These are phyloP conservation scores for Aphanomyces stellatus DNA, from an alignment of 352 stramenopile species.

Conservation along the genomic window DNA sequence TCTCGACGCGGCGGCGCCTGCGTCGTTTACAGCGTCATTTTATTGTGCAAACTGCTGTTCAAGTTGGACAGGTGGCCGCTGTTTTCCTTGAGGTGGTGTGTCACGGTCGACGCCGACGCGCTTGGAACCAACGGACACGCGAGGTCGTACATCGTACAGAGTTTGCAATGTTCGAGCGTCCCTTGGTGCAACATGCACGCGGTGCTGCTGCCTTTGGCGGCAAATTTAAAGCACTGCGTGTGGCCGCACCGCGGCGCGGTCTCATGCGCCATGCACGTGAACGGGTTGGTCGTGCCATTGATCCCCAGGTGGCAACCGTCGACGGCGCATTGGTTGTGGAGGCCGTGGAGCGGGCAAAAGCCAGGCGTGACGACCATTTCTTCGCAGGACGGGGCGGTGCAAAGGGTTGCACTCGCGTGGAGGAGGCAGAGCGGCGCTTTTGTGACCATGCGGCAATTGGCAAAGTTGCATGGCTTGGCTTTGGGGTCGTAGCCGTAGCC, in stretches of 20 bases:
- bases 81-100: not conserved
- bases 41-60: too few relatives aligned
- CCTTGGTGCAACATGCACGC: constrained; percentile 42
- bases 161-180: constrained; percentile 25
- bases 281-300: constrained; percentile 22
- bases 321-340: constrained; percentile 43
- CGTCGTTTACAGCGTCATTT: too few relatives aligned
- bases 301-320: constrained; percentile 41
- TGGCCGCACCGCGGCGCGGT: constrained; percentile 43
- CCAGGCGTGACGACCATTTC: constrained; percentile 40
- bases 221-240: constrained; percentile 56
- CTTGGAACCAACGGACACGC: constrained; percentile 37
- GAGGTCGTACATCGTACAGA: constrained; percentile 24
- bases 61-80: not conserved
- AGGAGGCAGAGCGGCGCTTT: constrained; percentile 33
- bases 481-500: too few relatives aligned
- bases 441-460: not conserved
- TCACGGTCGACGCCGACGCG: not conserved
- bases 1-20: too few relatives aligned
- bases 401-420: constrained; percentile 46
- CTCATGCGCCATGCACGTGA: constrained; percentile 36
- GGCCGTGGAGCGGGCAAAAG: constrained; percentile 52
- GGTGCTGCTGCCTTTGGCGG: constrained; percentile 20
- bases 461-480: not conserved
- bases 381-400: constrained; percentile 50